Percentiles rank a stretch among this genome's conserved stretches.
phyloP scores from a whole-genome alignment of 176 grass and related monocot species.

The Eragrostis nindensis region DNA sequence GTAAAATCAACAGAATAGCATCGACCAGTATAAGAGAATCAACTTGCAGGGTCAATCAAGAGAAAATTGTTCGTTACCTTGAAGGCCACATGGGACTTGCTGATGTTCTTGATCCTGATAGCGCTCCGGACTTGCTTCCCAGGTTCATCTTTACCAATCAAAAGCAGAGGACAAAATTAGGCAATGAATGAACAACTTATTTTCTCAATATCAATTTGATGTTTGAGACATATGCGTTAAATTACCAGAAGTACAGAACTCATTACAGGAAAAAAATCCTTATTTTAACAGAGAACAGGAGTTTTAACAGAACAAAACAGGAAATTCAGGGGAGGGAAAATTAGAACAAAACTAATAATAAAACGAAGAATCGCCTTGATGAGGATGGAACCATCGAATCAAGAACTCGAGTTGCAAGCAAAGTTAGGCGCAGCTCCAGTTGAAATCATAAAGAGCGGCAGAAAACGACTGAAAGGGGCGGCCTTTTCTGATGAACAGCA shows the following conservation, averaged over 20 bases:
- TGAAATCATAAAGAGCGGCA: background rate
- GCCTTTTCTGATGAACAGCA: background rate
- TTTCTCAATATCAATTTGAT: background rate
- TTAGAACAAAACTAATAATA: background rate
- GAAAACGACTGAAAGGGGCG: constrained; percentile 6
- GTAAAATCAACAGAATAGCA: background rate
- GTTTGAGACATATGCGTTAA: background rate
- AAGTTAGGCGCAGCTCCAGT: background rate
- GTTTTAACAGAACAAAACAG: constrained; percentile 18
- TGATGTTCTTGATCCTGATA: constrained; percentile 93
- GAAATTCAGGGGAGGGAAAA: background rate
- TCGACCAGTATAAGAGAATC: background rate
- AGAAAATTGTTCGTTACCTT: constrained; percentile 46
- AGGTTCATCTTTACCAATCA: constrained; percentile 71
- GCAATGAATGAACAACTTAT: background rate
- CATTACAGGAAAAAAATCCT: background rate
- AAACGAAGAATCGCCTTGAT: background rate
- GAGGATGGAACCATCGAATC: constrained; percentile 18
- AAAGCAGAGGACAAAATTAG: constrained; percentile 1
- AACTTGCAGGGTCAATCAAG: background rate
- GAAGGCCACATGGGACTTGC: constrained; percentile 96
- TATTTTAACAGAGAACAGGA: background rate
- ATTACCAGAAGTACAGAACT: background rate
- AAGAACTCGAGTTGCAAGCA: background rate
- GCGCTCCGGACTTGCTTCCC: constrained; percentile 94